These are phyloP conservation scores for Ilyonectria mors-panacis DNA, from an alignment of 2,329 filamentous ascomycete species.

Conservation along the genomic window DNA sequence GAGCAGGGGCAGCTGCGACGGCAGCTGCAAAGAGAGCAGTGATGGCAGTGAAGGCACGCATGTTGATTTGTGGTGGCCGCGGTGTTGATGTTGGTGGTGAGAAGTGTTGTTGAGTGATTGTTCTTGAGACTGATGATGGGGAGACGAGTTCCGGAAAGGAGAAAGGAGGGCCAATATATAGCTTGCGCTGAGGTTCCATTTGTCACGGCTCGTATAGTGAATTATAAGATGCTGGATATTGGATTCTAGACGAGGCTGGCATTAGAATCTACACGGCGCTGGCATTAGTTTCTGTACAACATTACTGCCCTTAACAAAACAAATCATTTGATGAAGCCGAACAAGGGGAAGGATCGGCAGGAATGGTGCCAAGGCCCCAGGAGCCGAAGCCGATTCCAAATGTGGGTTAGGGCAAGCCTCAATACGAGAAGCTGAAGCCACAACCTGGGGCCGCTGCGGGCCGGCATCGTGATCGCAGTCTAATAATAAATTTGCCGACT, in stretches of 20 bases:
- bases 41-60: conserved; percentile 24
- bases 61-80: conserved; percentile 3
- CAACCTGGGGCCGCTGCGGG: not conserved
- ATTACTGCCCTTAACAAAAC: not conserved
- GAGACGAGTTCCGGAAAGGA: not conserved
- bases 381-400: not conserved
- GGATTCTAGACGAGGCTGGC: not conserved
- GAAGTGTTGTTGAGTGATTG: not conserved
- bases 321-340: not conserved
- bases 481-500: not conserved
- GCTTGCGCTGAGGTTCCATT: not conserved
- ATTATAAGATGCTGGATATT: not conserved
- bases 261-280: not conserved
- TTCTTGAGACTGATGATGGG: not conserved
- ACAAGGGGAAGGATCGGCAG: not conserved
- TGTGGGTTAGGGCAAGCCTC: not conserved
- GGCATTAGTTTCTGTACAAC: not conserved
- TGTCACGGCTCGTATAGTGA: not conserved
- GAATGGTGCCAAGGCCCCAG: not conserved
- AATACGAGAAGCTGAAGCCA: conserved; percentile 1
- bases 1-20: conserved; percentile 18
- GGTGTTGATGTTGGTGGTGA: not conserved
- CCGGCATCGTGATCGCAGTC: not conserved
- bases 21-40: conserved; percentile 22
- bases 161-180: not conserved